Evolutionary conservation across 805 yeast genomes (phyloP), one percentile per base, ranked within the genome.

Genomic region (Danielozyma ontarioensis): DNA sequence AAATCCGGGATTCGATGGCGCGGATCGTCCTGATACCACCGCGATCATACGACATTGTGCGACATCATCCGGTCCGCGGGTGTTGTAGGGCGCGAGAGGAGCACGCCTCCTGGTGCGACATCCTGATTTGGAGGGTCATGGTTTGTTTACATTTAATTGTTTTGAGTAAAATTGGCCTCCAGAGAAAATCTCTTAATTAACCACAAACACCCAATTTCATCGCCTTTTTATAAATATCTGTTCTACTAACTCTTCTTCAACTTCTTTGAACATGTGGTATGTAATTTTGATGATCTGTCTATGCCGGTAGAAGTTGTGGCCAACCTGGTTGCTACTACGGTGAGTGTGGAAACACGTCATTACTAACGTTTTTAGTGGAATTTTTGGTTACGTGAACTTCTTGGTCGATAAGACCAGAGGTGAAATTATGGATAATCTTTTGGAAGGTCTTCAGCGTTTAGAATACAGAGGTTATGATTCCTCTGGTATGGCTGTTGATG

Each of bases 381-480:
- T 93, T 59, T 93, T 93, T 64, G 99, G 98, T 46, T 93, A 93
- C 66, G 89, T 93, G 50, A 93, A 93, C 74, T 93, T 85, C 62
- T 74, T 90, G 57, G 96, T 87, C 38, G 96, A 88, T 48, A 85
- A 79, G 59, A 72, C 88, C 34, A 76, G 97, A 64, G 97, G 95
- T 31, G 96, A 90, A 52, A 88, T 93, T 61, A 72, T 90, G 42
- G 86, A 82, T 59, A 87, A 88, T 39, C 74, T 93, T 45, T 74
- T 90, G 32, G 96, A 88, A 51, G 96, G 96, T 43, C 70, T 82
- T 39, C 69, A 66, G 40, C 80, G 95, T 54, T 74, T 93, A 51
- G 99, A 93, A 63, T 93, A 93, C 68, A 83, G 99, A 65, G 99
- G 99, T 28, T 93, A 93, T 53, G 99, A 93, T 63, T 89, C 97